phyloP scores from a whole-genome alignment of 208 protist species.

The Leishmania aethiopica region DNA sequence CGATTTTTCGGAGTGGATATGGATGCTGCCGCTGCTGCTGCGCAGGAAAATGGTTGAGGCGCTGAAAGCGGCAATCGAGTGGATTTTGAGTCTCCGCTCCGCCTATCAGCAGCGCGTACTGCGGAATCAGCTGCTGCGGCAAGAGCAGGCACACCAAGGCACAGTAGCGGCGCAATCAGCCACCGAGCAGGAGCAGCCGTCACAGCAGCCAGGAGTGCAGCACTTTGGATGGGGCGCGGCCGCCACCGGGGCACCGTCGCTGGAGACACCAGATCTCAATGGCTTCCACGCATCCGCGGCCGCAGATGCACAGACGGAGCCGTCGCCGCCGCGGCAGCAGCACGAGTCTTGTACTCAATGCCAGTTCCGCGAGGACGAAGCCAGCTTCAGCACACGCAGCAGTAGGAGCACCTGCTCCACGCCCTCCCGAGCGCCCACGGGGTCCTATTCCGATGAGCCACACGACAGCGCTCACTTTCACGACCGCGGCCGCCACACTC shows the following conservation, averaged over 20 bases:
- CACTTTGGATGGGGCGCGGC: background rate
- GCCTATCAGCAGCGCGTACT: slow-evolving; percentile 22
- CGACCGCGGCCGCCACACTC: slow-evolving; percentile 1
- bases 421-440: background rate
- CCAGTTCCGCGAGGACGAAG: background rate
- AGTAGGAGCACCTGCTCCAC: background rate
- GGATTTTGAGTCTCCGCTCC: slow-evolving; percentile 14
- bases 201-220: background rate
- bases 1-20: slow-evolving; percentile 61
- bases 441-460: slow-evolving; percentile 10
- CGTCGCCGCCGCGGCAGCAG: background rate
- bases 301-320: background rate
- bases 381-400: background rate
- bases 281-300: background rate
- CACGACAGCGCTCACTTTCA: background rate
- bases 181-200: slow-evolving; percentile 6
- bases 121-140: slow-evolving; percentile 23
- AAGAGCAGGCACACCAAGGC: slow-evolving; percentile 15
- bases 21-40: slow-evolving; percentile 44
- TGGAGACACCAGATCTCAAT: background rate
- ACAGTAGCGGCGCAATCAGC: background rate
- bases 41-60: slow-evolving; percentile 31
- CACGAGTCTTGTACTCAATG: background rate
- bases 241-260: background rate
- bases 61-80: slow-evolving; percentile 10